Conservation (phyloP, 441 rosid species). For the Erodium moschatum region DNA sequence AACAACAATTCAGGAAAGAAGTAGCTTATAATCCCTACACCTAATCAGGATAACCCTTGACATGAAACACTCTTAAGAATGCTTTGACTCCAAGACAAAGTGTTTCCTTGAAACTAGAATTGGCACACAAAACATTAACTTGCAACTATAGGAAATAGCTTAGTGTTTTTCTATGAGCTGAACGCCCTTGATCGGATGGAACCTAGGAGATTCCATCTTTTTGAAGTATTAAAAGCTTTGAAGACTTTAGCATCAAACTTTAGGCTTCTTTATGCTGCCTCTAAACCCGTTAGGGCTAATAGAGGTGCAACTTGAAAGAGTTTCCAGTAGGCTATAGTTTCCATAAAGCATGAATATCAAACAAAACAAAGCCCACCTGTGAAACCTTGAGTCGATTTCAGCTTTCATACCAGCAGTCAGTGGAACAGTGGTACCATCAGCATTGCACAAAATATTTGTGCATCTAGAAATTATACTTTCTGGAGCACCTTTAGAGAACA, state of each 20-base stretch:
- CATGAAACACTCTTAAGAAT: not conserved
- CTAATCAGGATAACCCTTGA: not conserved
- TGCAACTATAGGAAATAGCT: not conserved
- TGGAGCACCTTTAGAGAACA: conserved; percentile 98
- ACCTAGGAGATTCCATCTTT: not conserved
- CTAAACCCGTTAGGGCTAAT: not conserved
- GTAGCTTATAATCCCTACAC: not conserved
- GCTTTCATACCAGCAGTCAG: conserved; percentile 55
- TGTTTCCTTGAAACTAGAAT: not conserved
- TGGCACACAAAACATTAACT: not conserved
- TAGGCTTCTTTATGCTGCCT: not conserved
- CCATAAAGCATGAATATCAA: conserved; percentile 2
- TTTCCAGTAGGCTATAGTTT: conserved; percentile 1
- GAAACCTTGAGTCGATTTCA: conserved; percentile 74
- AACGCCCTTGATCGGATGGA: not conserved
- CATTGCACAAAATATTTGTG: conserved; percentile 70
- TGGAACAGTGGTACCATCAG: conserved; percentile 72
- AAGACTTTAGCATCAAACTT: not conserved
- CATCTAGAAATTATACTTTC: conserved; percentile 87
- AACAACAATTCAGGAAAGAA: not conserved
- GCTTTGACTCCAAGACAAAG: not conserved
- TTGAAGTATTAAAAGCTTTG: not conserved
- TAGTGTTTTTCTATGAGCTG: not conserved
- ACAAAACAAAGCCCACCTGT: conserved; percentile 46
- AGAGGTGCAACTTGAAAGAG: not conserved